These are phyloP conservation scores for Neltuma alba DNA, from an alignment of 306 rosid species.

Conservation along the genomic window DNA sequence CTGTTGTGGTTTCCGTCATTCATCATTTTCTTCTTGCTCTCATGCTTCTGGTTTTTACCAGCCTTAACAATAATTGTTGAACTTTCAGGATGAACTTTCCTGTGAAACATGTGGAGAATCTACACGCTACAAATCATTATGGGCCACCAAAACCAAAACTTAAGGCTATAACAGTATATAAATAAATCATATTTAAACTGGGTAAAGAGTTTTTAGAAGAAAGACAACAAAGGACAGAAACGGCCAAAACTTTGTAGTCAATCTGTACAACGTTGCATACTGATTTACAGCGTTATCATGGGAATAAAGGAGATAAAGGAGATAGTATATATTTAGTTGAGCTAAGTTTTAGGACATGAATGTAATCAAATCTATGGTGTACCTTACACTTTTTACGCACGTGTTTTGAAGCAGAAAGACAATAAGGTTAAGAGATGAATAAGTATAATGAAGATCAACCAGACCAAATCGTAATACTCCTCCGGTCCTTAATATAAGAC, in stretches of 20 bases:
- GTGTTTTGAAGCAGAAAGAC: background rate
- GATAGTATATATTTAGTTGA: background rate
- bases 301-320: background rate
- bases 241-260: background rate
- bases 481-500: no score
- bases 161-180: background rate
- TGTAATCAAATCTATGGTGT: background rate
- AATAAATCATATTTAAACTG: background rate
- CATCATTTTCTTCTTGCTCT: constrained; percentile 54
- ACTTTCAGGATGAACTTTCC: constrained; percentile 88
- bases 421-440: background rate
- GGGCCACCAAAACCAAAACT: background rate
- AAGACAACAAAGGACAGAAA: background rate
- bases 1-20: constrained; percentile 48
- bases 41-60: constrained; percentile 52
- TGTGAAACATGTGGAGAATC: constrained; percentile 87
- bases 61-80: constrained; percentile 40
- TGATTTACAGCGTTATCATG: background rate
- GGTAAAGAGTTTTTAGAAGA: background rate
- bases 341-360: background rate
- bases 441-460: background rate
- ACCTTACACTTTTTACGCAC: background rate
- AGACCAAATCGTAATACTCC: background rate
- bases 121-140: constrained; percentile 39
- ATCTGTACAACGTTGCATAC: background rate